These are phyloP conservation scores for Amanita brunnescens DNA, from an alignment of 768 basidiomycete species.

Conservation along the genomic window DNA sequence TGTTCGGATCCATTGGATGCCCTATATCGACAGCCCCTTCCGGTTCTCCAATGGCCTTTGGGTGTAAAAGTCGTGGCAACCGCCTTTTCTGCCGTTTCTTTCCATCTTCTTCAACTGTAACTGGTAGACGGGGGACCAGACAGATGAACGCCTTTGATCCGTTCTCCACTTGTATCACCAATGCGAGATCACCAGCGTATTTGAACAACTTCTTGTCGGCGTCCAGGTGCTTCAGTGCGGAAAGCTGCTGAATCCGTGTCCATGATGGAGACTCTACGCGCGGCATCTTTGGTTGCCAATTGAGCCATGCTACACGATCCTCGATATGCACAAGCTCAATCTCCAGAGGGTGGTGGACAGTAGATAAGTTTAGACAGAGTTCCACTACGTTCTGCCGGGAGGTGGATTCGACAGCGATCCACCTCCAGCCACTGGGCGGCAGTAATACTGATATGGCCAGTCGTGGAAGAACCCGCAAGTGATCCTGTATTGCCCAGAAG, in stretches of 20 bases:
- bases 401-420: neutral
- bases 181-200: neutral
- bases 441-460: neutral
- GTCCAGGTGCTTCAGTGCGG: neutral
- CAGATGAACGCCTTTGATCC: neutral
- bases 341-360: neutral
- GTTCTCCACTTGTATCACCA: neutral
- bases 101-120: neutral
- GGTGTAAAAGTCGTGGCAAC: neutral
- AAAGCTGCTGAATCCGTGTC: neutral
- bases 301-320: neutral
- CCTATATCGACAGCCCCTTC: neutral
- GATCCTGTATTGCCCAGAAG: neutral
- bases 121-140: neutral
- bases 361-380: neutral
- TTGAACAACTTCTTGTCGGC: neutral
- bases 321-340: neutral
- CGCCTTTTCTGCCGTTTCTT: neutral
- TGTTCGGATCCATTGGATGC: neutral
- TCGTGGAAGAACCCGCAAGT: neutral
- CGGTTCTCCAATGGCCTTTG: neutral
- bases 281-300: neutral
- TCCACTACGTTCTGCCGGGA: neutral
- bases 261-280: neutral
- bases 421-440: neutral